phyloP scores from a whole-genome alignment of 2,329 filamentous ascomycete species.

The Lecanicillium sp. region DNA sequence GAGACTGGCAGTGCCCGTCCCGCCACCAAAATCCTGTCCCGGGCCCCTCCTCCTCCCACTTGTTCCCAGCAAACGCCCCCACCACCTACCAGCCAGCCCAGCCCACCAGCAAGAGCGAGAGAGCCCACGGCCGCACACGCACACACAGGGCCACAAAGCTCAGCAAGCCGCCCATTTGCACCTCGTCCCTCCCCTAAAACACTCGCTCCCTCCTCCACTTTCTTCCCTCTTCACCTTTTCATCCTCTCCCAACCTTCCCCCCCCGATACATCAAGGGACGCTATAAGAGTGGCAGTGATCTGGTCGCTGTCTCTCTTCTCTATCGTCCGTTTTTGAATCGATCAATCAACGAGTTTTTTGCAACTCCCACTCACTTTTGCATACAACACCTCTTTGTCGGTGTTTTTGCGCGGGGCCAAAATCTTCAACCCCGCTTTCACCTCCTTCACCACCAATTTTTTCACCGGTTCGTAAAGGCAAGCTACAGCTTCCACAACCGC shows the following conservation, averaged over 20 bases:
- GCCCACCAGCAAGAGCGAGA: too few species aligned
- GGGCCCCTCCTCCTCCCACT: too few species aligned
- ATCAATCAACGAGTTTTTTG: constrained; percentile 13
- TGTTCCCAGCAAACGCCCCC: too few species aligned
- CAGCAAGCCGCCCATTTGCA: too few species aligned
- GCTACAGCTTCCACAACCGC: constrained; percentile 59
- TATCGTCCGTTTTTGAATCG: constrained; percentile 23
- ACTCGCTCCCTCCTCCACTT: constrained; percentile 14
- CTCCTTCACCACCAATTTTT: constrained; percentile 24
- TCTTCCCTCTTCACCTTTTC: constrained; percentile 17
- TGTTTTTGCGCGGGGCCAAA: constrained; percentile 15
- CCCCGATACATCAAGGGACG: constrained; percentile 24
- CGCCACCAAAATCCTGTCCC: too few species aligned
- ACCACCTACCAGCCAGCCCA: too few species aligned
- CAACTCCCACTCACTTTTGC: constrained; percentile 6
- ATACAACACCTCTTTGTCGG: constrained; percentile 1
- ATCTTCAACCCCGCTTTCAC: constrained; percentile 39
- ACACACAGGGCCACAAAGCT: too few species aligned
- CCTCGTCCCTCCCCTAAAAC: constrained; percentile 12
- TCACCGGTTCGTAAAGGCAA: constrained; percentile 21
- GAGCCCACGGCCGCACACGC: too few species aligned
- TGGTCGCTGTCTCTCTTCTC: constrained; percentile 30
- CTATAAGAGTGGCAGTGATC: constrained; percentile 32
- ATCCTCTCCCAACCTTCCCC: constrained; percentile 15
- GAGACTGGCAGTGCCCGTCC: too few species aligned